These are phyloP conservation scores for Stenocarpella maydis DNA, from an alignment of 2,329 filamentous ascomycete genomes.

Conservation along the genomic window DNA sequence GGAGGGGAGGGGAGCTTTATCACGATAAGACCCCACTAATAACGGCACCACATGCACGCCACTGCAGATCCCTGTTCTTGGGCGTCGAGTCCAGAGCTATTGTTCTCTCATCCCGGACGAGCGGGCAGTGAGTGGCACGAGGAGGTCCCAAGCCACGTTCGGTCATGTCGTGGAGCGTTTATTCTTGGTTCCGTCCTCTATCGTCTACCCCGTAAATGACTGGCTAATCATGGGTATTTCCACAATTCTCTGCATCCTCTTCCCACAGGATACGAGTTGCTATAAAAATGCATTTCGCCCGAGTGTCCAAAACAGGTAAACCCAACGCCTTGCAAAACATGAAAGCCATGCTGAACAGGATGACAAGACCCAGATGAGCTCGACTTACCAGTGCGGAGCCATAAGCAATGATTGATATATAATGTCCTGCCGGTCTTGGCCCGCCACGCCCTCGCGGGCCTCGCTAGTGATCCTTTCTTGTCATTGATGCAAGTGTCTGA, in stretches of 20 bases:
- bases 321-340: slow-evolving; percentile 14
- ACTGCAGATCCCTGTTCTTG: not conserved
- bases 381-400: not conserved
- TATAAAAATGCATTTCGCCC: not conserved
- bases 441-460: not conserved
- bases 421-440: not conserved
- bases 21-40: slow-evolving; percentile 19
- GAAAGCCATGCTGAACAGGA: not conserved
- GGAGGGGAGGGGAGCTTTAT: slow-evolving; percentile 24
- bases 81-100: not conserved
- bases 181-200: not conserved
- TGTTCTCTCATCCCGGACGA: not conserved
- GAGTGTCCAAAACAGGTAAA: not conserved
- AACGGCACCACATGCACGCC: not conserved
- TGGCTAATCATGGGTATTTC: slow-evolving; percentile 32
- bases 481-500: not conserved
- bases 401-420: not conserved
- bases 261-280: not conserved
- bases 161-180: not conserved
- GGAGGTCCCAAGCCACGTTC: too few species aligned
- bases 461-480: not conserved
- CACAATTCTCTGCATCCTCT: slow-evolving; percentile 2
- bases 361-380: not conserved
- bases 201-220: slow-evolving; percentile 1
- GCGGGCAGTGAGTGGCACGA: not conserved